A percentile compares a stretch with the other conserved stretches of the same genome.
phyloP scores from a whole-genome alignment of 23 red algal species.

The Gracilariopsis chorda region DNA sequence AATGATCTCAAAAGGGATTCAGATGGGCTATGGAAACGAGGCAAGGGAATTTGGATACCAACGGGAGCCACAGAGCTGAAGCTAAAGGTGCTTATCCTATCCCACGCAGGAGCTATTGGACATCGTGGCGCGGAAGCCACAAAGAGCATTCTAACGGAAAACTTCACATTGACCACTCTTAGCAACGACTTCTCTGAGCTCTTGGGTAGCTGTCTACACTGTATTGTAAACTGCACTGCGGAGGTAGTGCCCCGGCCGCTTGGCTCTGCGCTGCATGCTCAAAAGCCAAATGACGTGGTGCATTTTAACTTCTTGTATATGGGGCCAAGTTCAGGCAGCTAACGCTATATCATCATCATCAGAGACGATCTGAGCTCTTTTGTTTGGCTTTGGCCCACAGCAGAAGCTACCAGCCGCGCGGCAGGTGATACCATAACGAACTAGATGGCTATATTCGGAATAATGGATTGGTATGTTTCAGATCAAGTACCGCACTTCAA shows the following conservation, averaged over 20 bases:
- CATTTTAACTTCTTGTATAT: conserved; percentile 55
- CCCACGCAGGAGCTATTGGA: neutral
- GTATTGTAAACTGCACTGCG: neutral
- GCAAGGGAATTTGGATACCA: conserved; percentile 4
- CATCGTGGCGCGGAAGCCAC: neutral
- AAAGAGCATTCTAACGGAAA: neutral
- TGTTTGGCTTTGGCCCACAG: neutral
- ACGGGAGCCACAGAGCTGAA: neutral
- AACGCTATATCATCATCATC: neutral
- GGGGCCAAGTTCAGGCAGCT: neutral
- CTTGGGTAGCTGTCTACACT: conserved; percentile 16
- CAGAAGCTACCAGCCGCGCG: neutral
- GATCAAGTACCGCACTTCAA: conserved; percentile 9
- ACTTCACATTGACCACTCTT: neutral
- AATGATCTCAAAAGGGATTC: neutral
- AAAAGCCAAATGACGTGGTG: conserved; percentile 15
- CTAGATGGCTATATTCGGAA: neutral
- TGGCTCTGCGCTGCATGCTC: neutral
- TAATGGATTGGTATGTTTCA: neutral
- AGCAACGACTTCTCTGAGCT: neutral
- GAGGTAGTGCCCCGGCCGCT: conserved; percentile 5
- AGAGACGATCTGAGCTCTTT: conserved; percentile 11
- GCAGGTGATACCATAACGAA: neutral
- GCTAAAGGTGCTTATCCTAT: neutral
- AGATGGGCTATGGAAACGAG: neutral